These are phyloP conservation scores for Eucalyptus albens DNA, from an alignment of 345 rosid genomes.

Conservation along the genomic window DNA sequence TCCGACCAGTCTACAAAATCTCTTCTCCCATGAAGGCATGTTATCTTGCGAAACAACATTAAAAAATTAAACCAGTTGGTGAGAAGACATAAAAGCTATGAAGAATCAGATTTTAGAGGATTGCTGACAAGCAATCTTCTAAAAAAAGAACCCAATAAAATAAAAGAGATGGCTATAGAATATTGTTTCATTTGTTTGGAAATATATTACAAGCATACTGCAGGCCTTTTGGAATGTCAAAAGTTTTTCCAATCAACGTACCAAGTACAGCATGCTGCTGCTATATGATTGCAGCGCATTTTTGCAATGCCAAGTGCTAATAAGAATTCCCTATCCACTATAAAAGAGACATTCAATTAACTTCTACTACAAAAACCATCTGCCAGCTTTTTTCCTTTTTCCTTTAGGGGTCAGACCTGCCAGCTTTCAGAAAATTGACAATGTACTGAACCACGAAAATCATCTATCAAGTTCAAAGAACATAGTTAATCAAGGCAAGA, in stretches of 20 bases:
- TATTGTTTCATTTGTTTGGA: not conserved
- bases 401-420: not conserved
- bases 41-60: slow-evolving; percentile 31
- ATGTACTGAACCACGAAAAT: not conserved
- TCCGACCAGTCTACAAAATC: slow-evolving; percentile 54
- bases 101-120: not conserved
- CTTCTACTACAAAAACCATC: not conserved
- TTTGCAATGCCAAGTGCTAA: not conserved
- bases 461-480: not conserved
- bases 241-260: not conserved
- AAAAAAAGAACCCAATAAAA: not conserved
- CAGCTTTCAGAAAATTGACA: not conserved
- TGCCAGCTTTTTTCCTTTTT: not conserved
- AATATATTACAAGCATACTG: not conserved
- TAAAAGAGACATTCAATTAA: not conserved
- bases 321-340: not conserved
- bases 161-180: not conserved
- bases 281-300: not conserved
- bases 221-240: not conserved
- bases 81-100: not conserved
- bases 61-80: not conserved
- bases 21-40: slow-evolving; percentile 69
- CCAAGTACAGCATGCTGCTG: not conserved
- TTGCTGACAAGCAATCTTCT: not conserved
- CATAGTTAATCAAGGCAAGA: not conserved